Conservation (phyloP, 257 asterid genomes). For the Buddleja alternifolia region DNA sequence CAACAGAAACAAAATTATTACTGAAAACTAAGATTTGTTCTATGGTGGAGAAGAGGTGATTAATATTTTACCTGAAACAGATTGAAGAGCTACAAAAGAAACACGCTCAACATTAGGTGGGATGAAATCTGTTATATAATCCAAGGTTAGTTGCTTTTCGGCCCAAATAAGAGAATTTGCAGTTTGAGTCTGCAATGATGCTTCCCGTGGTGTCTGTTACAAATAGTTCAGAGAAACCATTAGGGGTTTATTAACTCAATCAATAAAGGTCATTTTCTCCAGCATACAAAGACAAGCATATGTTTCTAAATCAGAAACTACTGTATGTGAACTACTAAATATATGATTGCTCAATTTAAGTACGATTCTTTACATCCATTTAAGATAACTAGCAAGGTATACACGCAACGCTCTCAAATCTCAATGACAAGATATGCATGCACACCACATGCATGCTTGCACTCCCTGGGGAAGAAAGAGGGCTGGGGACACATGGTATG, state of each 20-base stretch:
- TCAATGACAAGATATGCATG: too few species aligned
- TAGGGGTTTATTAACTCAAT: not conserved
- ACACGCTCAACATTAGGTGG: slow-evolving; percentile 67
- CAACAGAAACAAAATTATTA: not conserved
- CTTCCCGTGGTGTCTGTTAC: slow-evolving; percentile 65
- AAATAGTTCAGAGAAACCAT: slow-evolving; percentile 13
- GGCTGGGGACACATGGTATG: too few species aligned
- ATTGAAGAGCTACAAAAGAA: slow-evolving; percentile 80
- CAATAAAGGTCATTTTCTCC: slow-evolving; percentile 5
- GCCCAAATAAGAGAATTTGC: slow-evolving; percentile 73
- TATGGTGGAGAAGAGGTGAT: too few species aligned
- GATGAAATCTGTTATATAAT: slow-evolving; percentile 47
- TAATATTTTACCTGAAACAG: slow-evolving; percentile 59
- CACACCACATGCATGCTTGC: too few species aligned
- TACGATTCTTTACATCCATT: not conserved
- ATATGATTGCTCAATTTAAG: slow-evolving; percentile 1
- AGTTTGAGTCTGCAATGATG: slow-evolving; percentile 68
- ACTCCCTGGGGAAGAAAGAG: too few species aligned
- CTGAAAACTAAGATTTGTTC: not conserved
- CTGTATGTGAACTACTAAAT: not conserved
- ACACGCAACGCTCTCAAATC: too few species aligned
- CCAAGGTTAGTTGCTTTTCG: slow-evolving; percentile 52
- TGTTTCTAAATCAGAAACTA: not conserved
- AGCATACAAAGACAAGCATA: not conserved
- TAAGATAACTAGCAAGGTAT: not conserved